phyloP scores from a whole-genome alignment of 306 rosid genomes.

The Luffa aegyptiaca region DNA sequence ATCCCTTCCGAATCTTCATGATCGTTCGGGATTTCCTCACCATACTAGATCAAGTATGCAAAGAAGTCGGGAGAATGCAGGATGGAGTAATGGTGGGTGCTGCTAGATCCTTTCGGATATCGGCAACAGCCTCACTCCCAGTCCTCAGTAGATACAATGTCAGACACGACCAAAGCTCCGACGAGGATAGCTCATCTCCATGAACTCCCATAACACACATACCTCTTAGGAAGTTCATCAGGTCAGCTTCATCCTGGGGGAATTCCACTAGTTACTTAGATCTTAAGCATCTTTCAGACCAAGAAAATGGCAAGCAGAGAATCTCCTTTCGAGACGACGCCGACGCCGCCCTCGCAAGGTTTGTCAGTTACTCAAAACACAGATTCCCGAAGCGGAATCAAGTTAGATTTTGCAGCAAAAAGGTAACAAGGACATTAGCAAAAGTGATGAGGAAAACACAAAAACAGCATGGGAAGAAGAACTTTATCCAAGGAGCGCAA shows the following conservation, averaged over 20 bases:
- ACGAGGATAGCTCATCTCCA: slow-evolving; percentile 83
- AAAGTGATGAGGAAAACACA: neutral
- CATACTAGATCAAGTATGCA: slow-evolving; percentile 82
- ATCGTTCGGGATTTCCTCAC: slow-evolving; percentile 84
- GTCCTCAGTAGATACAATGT: slow-evolving; percentile 72
- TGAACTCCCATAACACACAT: slow-evolving; percentile 16
- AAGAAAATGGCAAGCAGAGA: neutral
- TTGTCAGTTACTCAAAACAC: neutral
- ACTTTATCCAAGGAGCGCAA: neutral
- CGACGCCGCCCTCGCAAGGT: neutral
- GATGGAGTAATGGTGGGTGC: slow-evolving; percentile 74
- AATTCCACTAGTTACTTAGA: neutral
- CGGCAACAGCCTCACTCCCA: slow-evolving; percentile 65
- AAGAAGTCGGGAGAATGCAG: slow-evolving; percentile 85
- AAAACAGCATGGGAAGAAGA: neutral
- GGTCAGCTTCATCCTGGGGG: neutral
- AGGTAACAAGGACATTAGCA: neutral
- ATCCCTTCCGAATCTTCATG: slow-evolving; percentile 90
- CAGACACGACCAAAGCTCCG: slow-evolving; percentile 69
- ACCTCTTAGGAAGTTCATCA: neutral
- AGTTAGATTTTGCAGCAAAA: neutral
- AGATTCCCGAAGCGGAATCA: neutral
- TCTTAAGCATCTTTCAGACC: neutral
- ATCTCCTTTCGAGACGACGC: neutral
- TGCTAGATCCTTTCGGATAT: slow-evolving; percentile 75